Evolutionary conservation across 2,329 filamentous ascomycete genomes (phyloP).

Genomic region (Colletotrichum gigasporum): DNA sequence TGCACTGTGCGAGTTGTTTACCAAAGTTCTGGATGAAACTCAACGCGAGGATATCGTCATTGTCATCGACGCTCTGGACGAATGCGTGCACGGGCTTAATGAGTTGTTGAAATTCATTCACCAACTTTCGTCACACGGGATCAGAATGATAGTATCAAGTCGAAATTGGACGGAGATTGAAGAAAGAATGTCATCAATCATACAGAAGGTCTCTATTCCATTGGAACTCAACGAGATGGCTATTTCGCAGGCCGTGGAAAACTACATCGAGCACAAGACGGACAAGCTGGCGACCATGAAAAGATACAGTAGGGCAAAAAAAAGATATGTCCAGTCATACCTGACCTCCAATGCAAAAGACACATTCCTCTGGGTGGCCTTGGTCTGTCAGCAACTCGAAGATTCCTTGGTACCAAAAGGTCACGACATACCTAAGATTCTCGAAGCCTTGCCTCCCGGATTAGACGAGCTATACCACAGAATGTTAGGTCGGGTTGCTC

Average conservation of each 20-base stretch:
- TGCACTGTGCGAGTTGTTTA: constrained; percentile 48
- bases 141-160: constrained; percentile 56
- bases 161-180: constrained; percentile 51
- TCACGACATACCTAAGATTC: constrained; percentile 5
- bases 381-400: constrained; percentile 31
- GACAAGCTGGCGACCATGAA: constrained; percentile 33
- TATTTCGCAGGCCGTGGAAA: constrained; percentile 43
- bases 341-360: constrained; percentile 43
- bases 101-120: constrained; percentile 48
- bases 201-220: constrained; percentile 37
- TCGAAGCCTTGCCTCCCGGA: constrained; percentile 43
- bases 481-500: constrained; percentile 47
- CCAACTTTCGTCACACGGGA: background rate
- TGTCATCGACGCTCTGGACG: constrained; percentile 40
- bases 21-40: constrained; percentile 48
- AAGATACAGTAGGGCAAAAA: constrained; percentile 2
- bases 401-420: background rate
- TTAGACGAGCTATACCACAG: constrained; percentile 47
- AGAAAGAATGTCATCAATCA: constrained; percentile 35
- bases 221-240: constrained; percentile 48
- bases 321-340: constrained; percentile 18
- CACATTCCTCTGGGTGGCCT: constrained; percentile 51
- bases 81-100: background rate
- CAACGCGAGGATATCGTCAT: constrained; percentile 41
- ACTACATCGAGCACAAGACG: constrained; percentile 46